Percentiles rank a stretch among this genome's conserved stretches.
Evolutionary conservation across 306 rosid species (phyloP).

Genomic region (Cyclanthera cordifolia): DNA sequence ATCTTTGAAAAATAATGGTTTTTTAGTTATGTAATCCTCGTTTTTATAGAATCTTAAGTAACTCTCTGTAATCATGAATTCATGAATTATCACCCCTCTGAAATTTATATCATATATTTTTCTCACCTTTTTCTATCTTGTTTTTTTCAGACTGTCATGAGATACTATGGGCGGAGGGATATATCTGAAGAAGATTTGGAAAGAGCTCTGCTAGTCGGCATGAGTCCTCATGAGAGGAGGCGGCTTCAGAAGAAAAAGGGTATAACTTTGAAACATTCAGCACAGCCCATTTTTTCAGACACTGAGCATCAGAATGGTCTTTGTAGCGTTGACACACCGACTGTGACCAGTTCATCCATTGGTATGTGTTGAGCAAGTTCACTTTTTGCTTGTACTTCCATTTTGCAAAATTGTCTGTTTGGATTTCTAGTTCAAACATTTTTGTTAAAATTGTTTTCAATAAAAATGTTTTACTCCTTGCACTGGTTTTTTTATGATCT

Average conservation of each 20-base stretch:
- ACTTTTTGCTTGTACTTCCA: background rate
- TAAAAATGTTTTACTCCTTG: too few relatives aligned
- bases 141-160: constrained; percentile 54
- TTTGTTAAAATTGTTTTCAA: too few relatives aligned
- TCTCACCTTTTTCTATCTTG: constrained; percentile 11
- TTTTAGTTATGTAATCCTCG: background rate
- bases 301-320: constrained; percentile 27
- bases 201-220: constrained; percentile 67
- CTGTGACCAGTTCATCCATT: constrained; percentile 19
- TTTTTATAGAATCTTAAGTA: background rate
- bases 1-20: background rate
- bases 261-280: constrained; percentile 32
- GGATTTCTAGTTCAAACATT: too few relatives aligned
- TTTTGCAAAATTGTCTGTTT: background rate
- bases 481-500: too few relatives aligned
- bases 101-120: background rate
- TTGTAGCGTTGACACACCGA: constrained; percentile 16
- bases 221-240: constrained; percentile 82
- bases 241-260: constrained; percentile 61
- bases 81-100: background rate
- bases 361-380: background rate
- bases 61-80: background rate
- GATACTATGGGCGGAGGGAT: constrained; percentile 76
- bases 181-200: constrained; percentile 75
- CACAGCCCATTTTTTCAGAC: constrained; percentile 19